A percentile compares a stretch with the other conserved stretches of the same genome.
These are phyloP conservation scores for Rhizoclosmatium globosum DNA, from an alignment of 192 early-diverging fungal species.

Conservation along the genomic window DNA sequence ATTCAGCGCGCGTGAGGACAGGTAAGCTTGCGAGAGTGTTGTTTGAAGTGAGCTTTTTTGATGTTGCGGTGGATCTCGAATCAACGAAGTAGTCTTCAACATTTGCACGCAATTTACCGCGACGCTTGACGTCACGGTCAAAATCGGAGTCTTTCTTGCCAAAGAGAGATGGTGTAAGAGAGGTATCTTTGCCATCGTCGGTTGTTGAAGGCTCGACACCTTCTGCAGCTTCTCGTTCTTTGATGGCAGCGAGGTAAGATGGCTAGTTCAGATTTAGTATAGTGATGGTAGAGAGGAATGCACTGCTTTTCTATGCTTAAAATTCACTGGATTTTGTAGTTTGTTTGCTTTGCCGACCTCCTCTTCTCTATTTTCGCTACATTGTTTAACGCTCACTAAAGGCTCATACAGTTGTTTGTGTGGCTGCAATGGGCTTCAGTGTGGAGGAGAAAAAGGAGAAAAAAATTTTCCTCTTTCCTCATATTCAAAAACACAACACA, in stretches of 20 bases:
- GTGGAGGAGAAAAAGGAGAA: no score
- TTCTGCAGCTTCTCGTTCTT: constrained; percentile 2
- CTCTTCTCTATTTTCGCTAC: neutral
- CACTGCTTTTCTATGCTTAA: neutral
- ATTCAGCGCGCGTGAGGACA: constrained; percentile 75
- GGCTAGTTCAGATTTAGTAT: neutral
- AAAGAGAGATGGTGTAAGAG: constrained; percentile 24
- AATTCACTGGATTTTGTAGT: neutral
- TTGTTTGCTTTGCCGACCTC: constrained; percentile 28
- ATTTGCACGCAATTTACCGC: constrained; percentile 57
- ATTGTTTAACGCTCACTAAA: no score
- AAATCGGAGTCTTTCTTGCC: constrained; percentile 40
- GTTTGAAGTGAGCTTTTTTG: constrained; percentile 72
- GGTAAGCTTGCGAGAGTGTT: constrained; percentile 87
- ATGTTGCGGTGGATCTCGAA: constrained; percentile 55
- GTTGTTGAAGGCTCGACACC: neutral
- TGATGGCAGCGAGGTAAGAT: neutral
- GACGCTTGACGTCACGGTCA: constrained; percentile 35
- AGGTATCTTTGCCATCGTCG: constrained; percentile 44
- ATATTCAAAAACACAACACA: no score
- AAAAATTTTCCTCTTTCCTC: no score
- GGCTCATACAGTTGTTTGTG: no score
- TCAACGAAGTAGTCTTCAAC: constrained; percentile 77
- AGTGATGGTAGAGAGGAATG: constrained; percentile 11
- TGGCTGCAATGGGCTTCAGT: no score